Conservation (phyloP, 345 rosid genomes). For the Passiflora organensis region DNA sequence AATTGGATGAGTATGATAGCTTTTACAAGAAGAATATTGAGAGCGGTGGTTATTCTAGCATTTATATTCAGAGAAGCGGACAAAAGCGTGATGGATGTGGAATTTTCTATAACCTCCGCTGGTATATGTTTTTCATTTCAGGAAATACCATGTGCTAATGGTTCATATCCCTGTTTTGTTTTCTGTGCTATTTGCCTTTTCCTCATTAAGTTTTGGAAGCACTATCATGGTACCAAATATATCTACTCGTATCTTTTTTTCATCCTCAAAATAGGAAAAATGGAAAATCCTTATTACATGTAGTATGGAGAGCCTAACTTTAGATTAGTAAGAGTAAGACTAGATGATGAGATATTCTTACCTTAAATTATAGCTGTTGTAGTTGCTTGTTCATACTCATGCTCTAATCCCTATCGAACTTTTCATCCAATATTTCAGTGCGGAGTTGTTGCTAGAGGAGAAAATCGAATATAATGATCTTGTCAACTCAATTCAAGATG, state of each 20-base stretch:
- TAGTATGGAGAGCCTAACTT: too few relatives aligned
- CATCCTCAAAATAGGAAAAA: too few relatives aligned
- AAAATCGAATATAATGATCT: slow-evolving; percentile 90
- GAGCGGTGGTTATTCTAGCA: slow-evolving; percentile 58
- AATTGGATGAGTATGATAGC: slow-evolving; percentile 75
- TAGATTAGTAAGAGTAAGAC: too few relatives aligned
- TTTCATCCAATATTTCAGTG: slow-evolving; percentile 37
- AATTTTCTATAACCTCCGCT: slow-evolving; percentile 62
- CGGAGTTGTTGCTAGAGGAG: slow-evolving; percentile 69
- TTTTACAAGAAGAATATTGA: slow-evolving; percentile 68
- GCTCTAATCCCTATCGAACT: too few relatives aligned
- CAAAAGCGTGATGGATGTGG: slow-evolving; percentile 90
- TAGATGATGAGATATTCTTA: too few relatives aligned
- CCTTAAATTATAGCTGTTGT: neutral
- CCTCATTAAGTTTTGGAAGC: too few relatives aligned
- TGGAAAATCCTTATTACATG: too few relatives aligned
- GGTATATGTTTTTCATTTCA: slow-evolving; percentile 34
- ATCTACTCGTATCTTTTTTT: too few relatives aligned
- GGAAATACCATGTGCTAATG: too few relatives aligned
- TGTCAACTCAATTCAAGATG: slow-evolving; percentile 40
- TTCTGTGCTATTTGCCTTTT: too few relatives aligned
- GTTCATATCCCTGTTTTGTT: too few relatives aligned
- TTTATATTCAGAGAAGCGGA: slow-evolving; percentile 78
- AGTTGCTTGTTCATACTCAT: neutral
- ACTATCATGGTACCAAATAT: too few relatives aligned